Evolutionary conservation across 1,284 basidiomycete species (phyloP).

Genomic region (Melampsora larici-populina): DNA sequence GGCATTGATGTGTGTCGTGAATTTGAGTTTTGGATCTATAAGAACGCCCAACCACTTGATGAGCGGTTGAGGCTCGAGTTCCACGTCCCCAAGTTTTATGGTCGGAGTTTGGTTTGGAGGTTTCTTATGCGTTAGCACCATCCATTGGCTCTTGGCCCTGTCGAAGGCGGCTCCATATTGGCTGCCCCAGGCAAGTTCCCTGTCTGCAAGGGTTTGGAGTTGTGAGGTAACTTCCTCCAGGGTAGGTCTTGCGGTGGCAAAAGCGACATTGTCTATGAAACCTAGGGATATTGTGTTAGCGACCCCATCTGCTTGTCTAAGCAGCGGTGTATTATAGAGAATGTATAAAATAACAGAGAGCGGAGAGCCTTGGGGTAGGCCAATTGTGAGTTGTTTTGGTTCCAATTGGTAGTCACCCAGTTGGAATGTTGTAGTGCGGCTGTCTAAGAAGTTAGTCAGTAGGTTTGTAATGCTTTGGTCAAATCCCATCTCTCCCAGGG

Average conservation of each 20-base stretch:
- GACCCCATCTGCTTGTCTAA: no score
- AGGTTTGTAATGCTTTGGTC: no score
- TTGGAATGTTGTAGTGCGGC: neutral
- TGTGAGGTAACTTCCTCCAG: neutral
- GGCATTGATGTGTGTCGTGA: no score
- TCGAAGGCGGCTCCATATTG: slow-evolving; percentile 19
- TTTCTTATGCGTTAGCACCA: no score
- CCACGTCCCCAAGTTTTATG: no score
- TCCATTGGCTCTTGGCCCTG: no score
- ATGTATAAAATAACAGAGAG: slow-evolving; percentile 1
- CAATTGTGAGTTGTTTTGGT: neutral
- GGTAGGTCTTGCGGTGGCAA: neutral
- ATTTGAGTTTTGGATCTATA: no score
- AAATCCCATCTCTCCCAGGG: no score
- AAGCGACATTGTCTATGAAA: slow-evolving; percentile 20
- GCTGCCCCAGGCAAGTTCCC: neutral
- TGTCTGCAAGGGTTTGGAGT: neutral
- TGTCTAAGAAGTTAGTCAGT: neutral
- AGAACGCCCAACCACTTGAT: no score
- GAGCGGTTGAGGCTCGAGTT: no score
- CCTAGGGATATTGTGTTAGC: neutral
- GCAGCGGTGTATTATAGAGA: neutral
- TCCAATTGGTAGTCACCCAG: neutral
- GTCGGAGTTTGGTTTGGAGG: no score
- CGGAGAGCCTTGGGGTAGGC: slow-evolving; percentile 19